Evolutionary conservation across 768 basidiomycete species (phyloP).

Genomic region (Pilatotrama ljubarskyi): DNA sequence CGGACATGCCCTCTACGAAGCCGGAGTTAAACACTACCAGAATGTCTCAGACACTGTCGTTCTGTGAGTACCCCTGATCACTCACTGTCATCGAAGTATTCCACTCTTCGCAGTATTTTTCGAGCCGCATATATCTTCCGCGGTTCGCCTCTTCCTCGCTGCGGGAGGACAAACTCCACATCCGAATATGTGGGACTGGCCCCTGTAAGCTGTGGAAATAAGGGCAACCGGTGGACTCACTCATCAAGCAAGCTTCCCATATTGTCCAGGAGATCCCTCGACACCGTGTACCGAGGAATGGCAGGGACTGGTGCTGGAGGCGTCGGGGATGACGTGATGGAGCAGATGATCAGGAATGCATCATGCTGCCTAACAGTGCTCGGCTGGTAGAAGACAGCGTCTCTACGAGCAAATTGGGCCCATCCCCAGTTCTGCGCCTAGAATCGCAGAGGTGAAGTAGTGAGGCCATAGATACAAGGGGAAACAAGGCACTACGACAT

Average conservation of each 20-base stretch:
- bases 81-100: slow-evolving; percentile 78
- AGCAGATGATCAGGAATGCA: slow-evolving; percentile 75
- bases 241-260: slow-evolving; percentile 79
- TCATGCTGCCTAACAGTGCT: slow-evolving; percentile 55
- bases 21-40: slow-evolving; percentile 68
- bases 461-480: not conserved
- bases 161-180: slow-evolving; percentile 75
- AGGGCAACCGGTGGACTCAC: slow-evolving; percentile 7
- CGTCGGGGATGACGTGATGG: slow-evolving; percentile 67
- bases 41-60: too few relatives aligned
- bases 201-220: not conserved
- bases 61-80: not conserved
- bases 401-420: slow-evolving; percentile 80
- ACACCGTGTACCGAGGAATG: slow-evolving; percentile 55
- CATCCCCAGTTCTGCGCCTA: slow-evolving; percentile 90
- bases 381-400: slow-evolving; percentile 64
- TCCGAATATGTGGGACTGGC: slow-evolving; percentile 71
- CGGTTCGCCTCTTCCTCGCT: slow-evolving; percentile 39
- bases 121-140: slow-evolving; percentile 67
- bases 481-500: not conserved
- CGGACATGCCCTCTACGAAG: slow-evolving; percentile 58
- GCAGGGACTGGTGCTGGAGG: slow-evolving; percentile 47
- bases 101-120: slow-evolving; percentile 65
- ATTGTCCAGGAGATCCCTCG: slow-evolving; percentile 64
- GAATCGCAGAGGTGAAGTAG: not conserved